phyloP scores from a whole-genome alignment of 768 basidiomycete genomes.

The Mycena indigotica region DNA sequence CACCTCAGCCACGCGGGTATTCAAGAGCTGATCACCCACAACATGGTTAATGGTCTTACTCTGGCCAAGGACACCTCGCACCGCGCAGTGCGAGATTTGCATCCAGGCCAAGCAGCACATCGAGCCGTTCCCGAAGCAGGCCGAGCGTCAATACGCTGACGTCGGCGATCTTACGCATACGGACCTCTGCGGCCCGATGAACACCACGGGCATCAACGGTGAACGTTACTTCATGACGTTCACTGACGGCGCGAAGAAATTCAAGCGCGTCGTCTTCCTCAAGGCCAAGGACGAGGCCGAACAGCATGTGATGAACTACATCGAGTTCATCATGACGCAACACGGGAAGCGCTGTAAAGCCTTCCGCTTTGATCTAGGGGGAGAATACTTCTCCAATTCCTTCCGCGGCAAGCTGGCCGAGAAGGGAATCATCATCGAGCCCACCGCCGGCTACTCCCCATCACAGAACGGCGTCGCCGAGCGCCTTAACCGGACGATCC shows the following conservation, averaged over 20 bases:
- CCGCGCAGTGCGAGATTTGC: constrained; percentile 31
- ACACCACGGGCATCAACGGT: constrained; percentile 3
- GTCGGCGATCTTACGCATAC: constrained; percentile 24
- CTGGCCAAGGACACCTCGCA: constrained; percentile 21
- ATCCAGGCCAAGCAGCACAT: constrained; percentile 29
- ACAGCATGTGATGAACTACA: constrained; percentile 1
- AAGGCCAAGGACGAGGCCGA: not conserved
- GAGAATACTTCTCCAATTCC: constrained; percentile 25
- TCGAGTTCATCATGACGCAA: constrained; percentile 14
- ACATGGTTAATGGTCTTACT: constrained; percentile 29
- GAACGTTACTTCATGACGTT: constrained; percentile 17
- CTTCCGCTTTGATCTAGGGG: constrained; percentile 27
- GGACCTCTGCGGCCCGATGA: constrained; percentile 11
- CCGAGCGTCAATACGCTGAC: constrained; percentile 24
- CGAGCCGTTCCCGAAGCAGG: constrained; percentile 26
- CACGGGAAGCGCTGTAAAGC: constrained; percentile 7
- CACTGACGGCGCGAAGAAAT: constrained; percentile 1
- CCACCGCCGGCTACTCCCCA: constrained; percentile 30
- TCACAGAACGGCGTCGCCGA: constrained; percentile 36
- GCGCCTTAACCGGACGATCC: constrained; percentile 27
- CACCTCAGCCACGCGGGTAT: constrained; percentile 26
- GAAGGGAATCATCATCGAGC: constrained; percentile 27
- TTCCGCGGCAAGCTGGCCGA: constrained; percentile 12
- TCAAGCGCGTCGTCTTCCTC: not conserved
- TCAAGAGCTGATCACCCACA: constrained; percentile 17